Evolutionary conservation across 768 basidiomycete species (phyloP).

Genomic region (Pisolithus albus): DNA sequence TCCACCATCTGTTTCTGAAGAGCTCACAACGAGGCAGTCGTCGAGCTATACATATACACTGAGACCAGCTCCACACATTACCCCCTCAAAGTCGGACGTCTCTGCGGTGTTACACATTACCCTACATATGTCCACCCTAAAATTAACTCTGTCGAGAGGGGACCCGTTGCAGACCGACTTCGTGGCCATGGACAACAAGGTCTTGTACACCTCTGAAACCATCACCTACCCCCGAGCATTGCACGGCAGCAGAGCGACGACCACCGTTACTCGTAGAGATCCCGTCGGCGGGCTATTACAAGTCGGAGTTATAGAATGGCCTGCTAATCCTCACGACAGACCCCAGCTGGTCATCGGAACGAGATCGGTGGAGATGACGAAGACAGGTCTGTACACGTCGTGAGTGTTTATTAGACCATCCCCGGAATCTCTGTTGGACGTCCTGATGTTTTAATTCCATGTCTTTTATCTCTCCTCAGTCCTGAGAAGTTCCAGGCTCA

Average conservation of each 20-base stretch:
- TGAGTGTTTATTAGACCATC: too few species aligned
- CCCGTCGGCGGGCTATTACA: conserved; percentile 16
- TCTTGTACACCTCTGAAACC: conserved; percentile 17
- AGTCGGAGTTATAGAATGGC: conserved; percentile 28
- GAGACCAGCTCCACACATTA: neutral
- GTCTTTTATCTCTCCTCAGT: conserved; percentile 2
- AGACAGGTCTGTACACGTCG: conserved; percentile 18
- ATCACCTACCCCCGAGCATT: neutral
- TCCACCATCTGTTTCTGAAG: too few species aligned
- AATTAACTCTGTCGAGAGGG: conserved; percentile 16
- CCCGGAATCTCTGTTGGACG: neutral
- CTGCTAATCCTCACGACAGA: conserved; percentile 1
- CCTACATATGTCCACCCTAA: conserved; percentile 14
- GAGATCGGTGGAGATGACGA: conserved; percentile 19
- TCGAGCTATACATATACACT: too few species aligned
- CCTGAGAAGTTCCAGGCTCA: conserved; percentile 21
- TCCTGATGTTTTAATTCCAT: neutral
- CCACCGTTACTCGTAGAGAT: conserved; percentile 20
- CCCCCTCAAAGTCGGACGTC: neutral
- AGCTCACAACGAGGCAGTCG: too few species aligned
- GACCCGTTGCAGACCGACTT: conserved; percentile 24
- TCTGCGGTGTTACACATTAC: neutral
- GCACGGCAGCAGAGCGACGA: conserved; percentile 13
- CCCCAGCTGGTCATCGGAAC: conserved; percentile 20
- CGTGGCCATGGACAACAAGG: conserved; percentile 3